Evolutionary conservation across 768 basidiomycete genomes (phyloP), one percentile per base, ranked within the genome.

Genomic region (Lactarius pseudohatsudake): DNA sequence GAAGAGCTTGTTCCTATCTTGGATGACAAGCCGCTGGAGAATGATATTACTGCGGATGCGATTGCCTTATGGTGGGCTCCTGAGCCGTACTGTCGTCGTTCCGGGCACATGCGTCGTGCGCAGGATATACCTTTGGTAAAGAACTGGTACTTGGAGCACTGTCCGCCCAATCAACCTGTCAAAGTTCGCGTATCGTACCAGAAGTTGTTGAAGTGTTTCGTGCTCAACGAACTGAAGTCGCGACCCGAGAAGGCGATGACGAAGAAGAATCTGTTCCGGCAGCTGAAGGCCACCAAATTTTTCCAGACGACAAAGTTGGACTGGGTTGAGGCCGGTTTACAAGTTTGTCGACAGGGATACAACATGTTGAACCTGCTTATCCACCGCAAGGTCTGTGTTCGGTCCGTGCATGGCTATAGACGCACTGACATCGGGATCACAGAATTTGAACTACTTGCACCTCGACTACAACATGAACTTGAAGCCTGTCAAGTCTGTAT

Each of bases 121-220:
- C 95, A 98, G 76, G 97, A 99, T 75, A 77, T 99, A 1, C 95
- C 96, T 2, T 82, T 98, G 61, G 92, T 98, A 72, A 98, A 99
- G 82, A 92, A 93, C 72, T 99, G 96, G 93, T 99, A 98, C 74
- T 82, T 98, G 34, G 97, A 99, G 75, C 97, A 99, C 75, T 98
- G 96, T 74, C 97, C 97, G 38, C 94, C 96, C 0, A 89, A 88
- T 54, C 95, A 97, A 74, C 87, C 96, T 0, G 96, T 98, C 75
- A 99, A 99, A 84, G 93, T 98, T 72, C 90, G 97, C 68, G 97
- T 99, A 0, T 98, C 96, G 41, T 98, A 99, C 75, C 97, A 99
- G 82, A 99, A 99, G 79, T 82, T 99, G 36, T 82, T 96, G 65
- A 99, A 99, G 77, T 90, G 91, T 75, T 98, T 84, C 77, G 97